Conservation (phyloP, 768 basidiomycete species). For the Tylopilus sp. region DNA sequence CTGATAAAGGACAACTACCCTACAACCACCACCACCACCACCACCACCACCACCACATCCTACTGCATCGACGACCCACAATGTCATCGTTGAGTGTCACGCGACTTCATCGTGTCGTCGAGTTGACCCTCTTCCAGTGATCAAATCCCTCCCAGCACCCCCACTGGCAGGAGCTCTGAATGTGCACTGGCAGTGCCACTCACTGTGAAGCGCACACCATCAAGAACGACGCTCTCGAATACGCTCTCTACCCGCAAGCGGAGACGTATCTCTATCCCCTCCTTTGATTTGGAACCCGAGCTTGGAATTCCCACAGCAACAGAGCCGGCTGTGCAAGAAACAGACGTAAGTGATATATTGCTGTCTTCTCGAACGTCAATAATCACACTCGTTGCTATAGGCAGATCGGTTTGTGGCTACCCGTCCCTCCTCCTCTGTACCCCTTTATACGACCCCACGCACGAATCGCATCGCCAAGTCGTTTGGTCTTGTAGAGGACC, state of each 20-base stretch:
- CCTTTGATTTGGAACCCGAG: slow-evolving; percentile 36
- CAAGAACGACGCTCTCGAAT: slow-evolving; percentile 37
- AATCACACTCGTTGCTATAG: slow-evolving; percentile 29
- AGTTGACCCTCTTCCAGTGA: slow-evolving; percentile 24
- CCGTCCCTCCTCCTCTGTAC: slow-evolving; percentile 47
- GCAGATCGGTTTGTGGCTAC: slow-evolving; percentile 60
- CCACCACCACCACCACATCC: not conserved
- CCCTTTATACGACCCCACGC: slow-evolving; percentile 61
- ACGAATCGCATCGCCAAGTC: slow-evolving; percentile 63
- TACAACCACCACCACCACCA: too few relatives aligned
- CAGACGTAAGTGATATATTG: slow-evolving; percentile 23
- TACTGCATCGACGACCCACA: not conserved
- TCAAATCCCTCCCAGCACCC: slow-evolving; percentile 21
- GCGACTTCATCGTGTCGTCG: slow-evolving; percentile 2
- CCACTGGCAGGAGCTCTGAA: slow-evolving; percentile 17
- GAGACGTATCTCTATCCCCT: slow-evolving; percentile 39
- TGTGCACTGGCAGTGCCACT: slow-evolving; percentile 24
- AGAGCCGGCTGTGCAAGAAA: slow-evolving; percentile 24
- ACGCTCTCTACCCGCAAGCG: slow-evolving; percentile 40
- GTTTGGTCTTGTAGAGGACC: slow-evolving; percentile 57
- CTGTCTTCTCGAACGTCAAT: not conserved
- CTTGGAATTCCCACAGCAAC: slow-evolving; percentile 18
- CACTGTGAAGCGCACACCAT: slow-evolving; percentile 37
- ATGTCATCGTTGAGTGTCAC: slow-evolving; percentile 33
- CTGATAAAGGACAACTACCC: too few relatives aligned